Conservation (phyloP, 1,139 yeast species). For the Tardiomyces digboiensis region DNA sequence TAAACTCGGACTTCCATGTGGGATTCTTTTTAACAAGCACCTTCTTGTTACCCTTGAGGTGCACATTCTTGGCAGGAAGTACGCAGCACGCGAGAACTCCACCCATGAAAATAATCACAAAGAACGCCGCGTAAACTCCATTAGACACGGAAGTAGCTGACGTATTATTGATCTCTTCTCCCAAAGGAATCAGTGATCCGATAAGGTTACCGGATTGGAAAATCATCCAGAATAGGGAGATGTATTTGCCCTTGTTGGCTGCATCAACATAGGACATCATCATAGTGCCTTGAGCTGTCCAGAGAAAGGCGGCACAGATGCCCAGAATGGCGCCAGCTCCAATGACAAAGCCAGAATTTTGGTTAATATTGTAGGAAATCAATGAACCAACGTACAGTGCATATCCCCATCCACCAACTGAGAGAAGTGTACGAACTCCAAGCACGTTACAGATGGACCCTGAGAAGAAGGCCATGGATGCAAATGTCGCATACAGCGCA, state of each 20-base stretch:
- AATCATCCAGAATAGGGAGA: conserved; percentile 48
- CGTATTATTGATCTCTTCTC: conserved; percentile 33
- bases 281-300: conserved; percentile 56
- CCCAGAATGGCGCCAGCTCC: conserved; percentile 55
- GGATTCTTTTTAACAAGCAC: conserved; percentile 40
- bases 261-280: conserved; percentile 51
- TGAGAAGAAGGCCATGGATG: conserved; percentile 46
- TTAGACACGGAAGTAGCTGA: conserved; percentile 34
- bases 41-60: conserved; percentile 44
- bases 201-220: conserved; percentile 60
- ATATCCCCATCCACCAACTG: conserved; percentile 49
- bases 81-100: conserved; percentile 36
- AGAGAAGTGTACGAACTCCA: conserved; percentile 40
- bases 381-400: conserved; percentile 45
- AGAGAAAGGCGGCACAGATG: conserved; percentile 44
- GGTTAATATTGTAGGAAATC: conserved; percentile 38
- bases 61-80: conserved; percentile 42
- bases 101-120: conserved; percentile 45
- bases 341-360: conserved; percentile 44
- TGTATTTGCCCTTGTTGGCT: conserved; percentile 42
- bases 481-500: conserved; percentile 46
- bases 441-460: conserved; percentile 49
- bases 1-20: conserved; percentile 38
- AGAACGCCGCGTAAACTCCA: conserved; percentile 49
- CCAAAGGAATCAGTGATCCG: conserved; percentile 49